phyloP scores from a whole-genome alignment of 2,329 filamentous ascomycete genomes.

The Pseudogymnoascus sp. region DNA sequence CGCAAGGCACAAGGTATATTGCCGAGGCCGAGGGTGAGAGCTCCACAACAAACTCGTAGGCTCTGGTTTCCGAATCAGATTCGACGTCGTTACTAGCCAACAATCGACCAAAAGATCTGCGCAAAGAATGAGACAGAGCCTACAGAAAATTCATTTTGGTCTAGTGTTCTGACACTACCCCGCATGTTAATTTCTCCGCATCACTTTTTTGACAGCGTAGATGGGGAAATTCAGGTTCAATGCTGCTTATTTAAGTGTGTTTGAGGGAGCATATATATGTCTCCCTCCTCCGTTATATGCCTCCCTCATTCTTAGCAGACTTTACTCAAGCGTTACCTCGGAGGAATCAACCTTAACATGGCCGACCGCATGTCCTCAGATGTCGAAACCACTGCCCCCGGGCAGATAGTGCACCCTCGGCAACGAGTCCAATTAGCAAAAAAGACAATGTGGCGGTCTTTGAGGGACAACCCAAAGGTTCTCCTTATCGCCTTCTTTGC shows the following conservation, averaged over 20 bases:
- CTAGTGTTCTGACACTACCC: neutral
- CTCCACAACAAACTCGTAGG: neutral
- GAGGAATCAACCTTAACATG: neutral
- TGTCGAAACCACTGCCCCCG: neutral
- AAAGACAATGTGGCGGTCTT: slow-evolving; percentile 25
- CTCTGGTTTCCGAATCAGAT: neutral
- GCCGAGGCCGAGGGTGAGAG: neutral
- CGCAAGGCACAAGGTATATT: neutral
- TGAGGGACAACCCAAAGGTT: slow-evolving; percentile 31
- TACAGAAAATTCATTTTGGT: neutral
- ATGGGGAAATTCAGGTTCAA: neutral
- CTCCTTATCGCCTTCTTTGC: slow-evolving; percentile 36
- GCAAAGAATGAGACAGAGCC: neutral
- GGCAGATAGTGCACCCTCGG: neutral
- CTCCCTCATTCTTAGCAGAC: neutral
- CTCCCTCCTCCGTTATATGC: neutral
- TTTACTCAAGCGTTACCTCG: neutral
- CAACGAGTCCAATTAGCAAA: slow-evolving; percentile 12
- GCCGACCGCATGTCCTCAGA: neutral
- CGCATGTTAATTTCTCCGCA: neutral
- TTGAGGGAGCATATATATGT: neutral
- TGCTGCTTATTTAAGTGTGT: neutral
- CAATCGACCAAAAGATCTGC: neutral
- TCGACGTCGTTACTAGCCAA: neutral
- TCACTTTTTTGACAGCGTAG: neutral